phyloP scores from a whole-genome alignment of 345 rosid genomes.

The Populus deltoides region DNA sequence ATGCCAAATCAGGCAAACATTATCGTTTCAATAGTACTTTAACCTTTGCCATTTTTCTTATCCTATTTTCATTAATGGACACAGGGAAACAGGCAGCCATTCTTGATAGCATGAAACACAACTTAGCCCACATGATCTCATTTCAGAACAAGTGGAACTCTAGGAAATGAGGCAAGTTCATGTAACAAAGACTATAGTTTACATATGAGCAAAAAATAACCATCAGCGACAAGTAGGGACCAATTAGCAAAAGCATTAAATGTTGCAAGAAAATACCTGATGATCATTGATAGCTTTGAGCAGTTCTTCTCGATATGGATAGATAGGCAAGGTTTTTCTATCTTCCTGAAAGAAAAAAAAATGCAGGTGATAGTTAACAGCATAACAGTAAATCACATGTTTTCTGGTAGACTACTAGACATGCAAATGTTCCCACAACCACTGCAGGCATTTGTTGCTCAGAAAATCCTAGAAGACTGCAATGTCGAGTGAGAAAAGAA shows the following conservation, averaged over 20 bases:
- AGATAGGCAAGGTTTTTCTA: constrained; percentile 79
- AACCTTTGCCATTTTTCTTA: no score
- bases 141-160: no score
- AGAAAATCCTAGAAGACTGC: background rate
- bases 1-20: no score
- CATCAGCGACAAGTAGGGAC: background rate
- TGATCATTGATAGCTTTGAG: constrained; percentile 68
- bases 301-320: constrained; percentile 71
- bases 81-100: no score
- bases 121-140: no score
- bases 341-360: constrained; percentile 55
- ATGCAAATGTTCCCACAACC: background rate
- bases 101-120: no score
- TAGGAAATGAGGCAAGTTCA: no score
- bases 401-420: background rate
- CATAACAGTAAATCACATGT: background rate
- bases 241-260: background rate
- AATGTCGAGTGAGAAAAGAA: background rate
- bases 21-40: no score
- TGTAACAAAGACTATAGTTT: background rate
- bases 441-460: background rate
- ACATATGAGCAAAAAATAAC: background rate
- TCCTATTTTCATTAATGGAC: no score
- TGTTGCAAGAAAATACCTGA: constrained; percentile 43
- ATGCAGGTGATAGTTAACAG: background rate